Evolutionary conservation across 306 rosid species (phyloP), one percentile per base, ranked within the genome.

Genomic region (Fragaria vesca): DNA sequence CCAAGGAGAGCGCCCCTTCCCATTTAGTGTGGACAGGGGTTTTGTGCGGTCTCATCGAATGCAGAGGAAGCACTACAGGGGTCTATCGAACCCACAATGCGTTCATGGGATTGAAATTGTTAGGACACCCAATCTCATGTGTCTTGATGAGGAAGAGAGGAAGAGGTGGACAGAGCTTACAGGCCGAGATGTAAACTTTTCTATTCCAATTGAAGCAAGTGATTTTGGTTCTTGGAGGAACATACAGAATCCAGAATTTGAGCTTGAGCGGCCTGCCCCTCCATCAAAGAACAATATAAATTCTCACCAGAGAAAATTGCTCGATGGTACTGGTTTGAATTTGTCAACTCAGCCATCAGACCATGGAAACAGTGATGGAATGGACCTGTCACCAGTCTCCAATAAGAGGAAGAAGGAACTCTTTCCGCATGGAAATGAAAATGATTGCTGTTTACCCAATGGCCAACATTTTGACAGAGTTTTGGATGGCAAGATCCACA

Each of bases 11-110:
- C 87, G 82, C 15, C 87, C 86, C 2, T 89, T 86, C 77, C 93
- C 93, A 11, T 89, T 86, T 79, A 86, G 93, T 60, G 87, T 45
- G n/a, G 89, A 86, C 36, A 77, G 73, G 77, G 92, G 92, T 10
- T 88, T 88, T 84, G 92, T 84, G 77, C 87, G 88, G 72, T 88
- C 92, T 3, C 93, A 89, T 69, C 79, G 90, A 74, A 89, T 89
- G 93, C 93, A 89, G 69, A 78, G 93, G 60, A 89, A 89, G 86
- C 90, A 89, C 81, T 89, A 89, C 30, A 89, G 90, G 71, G 93
- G 93, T 18, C 86, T 89, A 43, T 89, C 93, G 32, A 89, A 89
- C 54, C 93, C 93, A 0, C 93, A 89, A 34, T 89, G 93, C 46
- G 85, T 88, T 45, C 92, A 88, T 73, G 92, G 92, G 73, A 80